Evolutionary conservation across 352 stramenopile species (phyloP).

Genomic region (Lagenidium giganteum): DNA sequence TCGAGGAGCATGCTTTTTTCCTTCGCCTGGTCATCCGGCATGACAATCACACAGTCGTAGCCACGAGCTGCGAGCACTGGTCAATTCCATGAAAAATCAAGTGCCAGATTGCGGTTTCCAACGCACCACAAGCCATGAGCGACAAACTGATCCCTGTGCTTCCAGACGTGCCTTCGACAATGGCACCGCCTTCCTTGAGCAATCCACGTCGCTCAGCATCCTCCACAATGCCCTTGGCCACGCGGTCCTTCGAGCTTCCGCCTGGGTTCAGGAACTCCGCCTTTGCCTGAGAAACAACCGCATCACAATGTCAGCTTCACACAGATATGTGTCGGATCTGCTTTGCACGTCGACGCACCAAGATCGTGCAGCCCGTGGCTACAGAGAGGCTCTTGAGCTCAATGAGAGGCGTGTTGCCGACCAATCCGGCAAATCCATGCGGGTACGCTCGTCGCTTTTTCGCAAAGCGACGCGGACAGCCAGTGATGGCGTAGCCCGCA

Average conservation of each 20-base stretch:
- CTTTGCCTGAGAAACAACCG: conserved; percentile 75
- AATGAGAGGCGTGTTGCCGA: conserved; percentile 93
- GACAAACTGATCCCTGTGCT: conserved; percentile 97
- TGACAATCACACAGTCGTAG: conserved; percentile 95
- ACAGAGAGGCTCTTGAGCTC: conserved; percentile 87
- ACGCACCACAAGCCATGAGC: conserved; percentile 83
- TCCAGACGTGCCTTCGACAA: conserved; percentile 97
- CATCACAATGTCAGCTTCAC: conserved; percentile 15
- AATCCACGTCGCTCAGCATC: conserved; percentile 86
- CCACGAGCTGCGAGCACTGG: conserved; percentile 81
- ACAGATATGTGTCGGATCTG: too few species aligned
- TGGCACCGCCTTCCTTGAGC: conserved; percentile 88
- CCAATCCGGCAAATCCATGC: conserved; percentile 79
- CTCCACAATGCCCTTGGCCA: conserved; percentile 94
- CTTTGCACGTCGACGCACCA: conserved; percentile 47
- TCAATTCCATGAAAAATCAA: not conserved
- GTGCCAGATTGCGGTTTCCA: not conserved
- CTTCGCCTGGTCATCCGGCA: conserved; percentile 96
- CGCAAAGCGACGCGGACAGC: too few species aligned
- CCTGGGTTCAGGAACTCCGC: conserved; percentile 97
- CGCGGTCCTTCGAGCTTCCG: conserved; percentile 96
- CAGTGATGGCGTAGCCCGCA: too few species aligned
- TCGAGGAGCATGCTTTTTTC: conserved; percentile 86
- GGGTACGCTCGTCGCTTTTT: too few species aligned
- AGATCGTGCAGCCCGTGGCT: conserved; percentile 86